Percentiles rank a stretch among this genome's conserved stretches.
These are phyloP conservation scores for Aspergillus sclerotioniger DNA, from an alignment of 495 filamentous ascomycete species.

Conservation along the genomic window DNA sequence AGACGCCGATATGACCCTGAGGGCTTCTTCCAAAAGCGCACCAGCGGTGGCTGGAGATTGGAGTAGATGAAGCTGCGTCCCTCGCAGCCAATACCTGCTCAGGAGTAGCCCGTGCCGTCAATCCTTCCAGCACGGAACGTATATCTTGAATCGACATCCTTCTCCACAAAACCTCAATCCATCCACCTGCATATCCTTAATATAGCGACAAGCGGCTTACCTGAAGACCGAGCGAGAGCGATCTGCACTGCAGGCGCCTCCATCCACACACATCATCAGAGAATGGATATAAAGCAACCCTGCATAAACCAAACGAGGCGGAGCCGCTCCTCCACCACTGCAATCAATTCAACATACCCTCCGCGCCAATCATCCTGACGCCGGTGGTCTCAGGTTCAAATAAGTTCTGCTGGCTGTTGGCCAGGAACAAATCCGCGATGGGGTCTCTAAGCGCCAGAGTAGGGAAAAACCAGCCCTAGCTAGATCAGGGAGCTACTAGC, in stretches of 20 bases:
- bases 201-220: neutral
- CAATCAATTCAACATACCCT: neutral
- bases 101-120: neutral
- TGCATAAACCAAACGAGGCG: neutral
- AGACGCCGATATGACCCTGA: conserved; percentile 52
- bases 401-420: conserved; percentile 27
- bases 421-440: conserved; percentile 23
- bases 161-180: neutral
- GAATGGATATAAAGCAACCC: neutral
- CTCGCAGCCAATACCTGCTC: neutral
- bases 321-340: neutral
- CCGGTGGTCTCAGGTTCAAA: conserved; percentile 30
- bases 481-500: neutral
- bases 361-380: neutral
- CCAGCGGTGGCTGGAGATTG: conserved; percentile 50
- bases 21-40: conserved; percentile 56
- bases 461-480: conserved; percentile 13
- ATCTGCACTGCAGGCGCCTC: neutral
- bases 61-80: conserved; percentile 13
- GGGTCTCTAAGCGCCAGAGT: conserved; percentile 31
- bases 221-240: neutral
- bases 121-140: neutral
- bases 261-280: neutral
- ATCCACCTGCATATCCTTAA: neutral
- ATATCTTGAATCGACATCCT: neutral